Percentiles rank a stretch among this genome's conserved stretches.
phyloP scores from a whole-genome alignment of 176 grass and related monocot species.

The Oryza glaberrima region DNA sequence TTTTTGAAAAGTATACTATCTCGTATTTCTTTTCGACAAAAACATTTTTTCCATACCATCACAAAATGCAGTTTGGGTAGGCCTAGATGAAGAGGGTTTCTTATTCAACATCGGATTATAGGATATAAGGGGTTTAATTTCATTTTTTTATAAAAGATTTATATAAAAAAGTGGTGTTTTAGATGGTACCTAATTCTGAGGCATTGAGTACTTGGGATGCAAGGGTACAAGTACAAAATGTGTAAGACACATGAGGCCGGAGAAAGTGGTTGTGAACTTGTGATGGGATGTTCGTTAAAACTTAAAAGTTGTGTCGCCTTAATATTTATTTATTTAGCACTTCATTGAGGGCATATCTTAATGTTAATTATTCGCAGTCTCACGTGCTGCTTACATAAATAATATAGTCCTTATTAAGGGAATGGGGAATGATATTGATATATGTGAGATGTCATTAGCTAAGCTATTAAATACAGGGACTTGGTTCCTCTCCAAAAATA shows the following conservation, averaged over 20 bases:
- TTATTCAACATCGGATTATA: neutral
- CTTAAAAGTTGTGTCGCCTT: neutral
- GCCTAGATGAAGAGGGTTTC: neutral
- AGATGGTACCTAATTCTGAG: conserved; percentile 17
- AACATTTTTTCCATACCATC: no score
- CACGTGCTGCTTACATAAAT: conserved; percentile 1
- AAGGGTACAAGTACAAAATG: neutral
- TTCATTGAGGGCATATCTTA: neutral
- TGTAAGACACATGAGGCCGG: neutral
- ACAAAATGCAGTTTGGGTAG: no score
- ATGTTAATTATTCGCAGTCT: neutral
- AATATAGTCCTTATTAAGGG: neutral
- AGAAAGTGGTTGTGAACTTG: neutral
- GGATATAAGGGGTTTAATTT: neutral
- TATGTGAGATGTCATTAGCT: neutral
- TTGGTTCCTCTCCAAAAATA: neutral
- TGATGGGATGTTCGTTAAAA: neutral
- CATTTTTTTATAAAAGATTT: neutral
- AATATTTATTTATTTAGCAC: neutral
- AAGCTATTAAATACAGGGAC: neutral
- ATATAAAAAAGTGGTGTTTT: neutral
- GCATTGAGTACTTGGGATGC: neutral
- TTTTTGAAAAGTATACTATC: no score
- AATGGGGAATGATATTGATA: neutral
- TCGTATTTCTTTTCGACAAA: neutral